Evolutionary conservation across 2,329 filamentous ascomycete genomes (phyloP).

Genomic region (Aureobasidium sp.): DNA sequence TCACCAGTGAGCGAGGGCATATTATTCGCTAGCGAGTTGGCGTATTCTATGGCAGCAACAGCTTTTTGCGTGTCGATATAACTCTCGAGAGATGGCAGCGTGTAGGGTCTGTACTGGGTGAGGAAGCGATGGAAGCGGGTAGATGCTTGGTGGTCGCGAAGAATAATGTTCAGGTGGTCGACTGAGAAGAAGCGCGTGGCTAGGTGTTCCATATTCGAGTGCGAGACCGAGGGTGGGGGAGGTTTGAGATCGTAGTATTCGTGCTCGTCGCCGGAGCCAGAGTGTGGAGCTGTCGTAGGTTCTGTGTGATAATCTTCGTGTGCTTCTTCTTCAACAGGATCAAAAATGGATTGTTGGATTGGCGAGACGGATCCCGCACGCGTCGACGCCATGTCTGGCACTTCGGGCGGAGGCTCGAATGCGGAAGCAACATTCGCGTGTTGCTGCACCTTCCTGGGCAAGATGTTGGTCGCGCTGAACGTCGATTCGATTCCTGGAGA

Average conservation of each 20-base stretch:
- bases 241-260: slow-evolving; percentile 32
- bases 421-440: background rate
- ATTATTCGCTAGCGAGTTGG: slow-evolving; percentile 33
- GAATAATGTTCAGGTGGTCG: slow-evolving; percentile 35
- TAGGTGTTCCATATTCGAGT: slow-evolving; percentile 28
- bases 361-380: background rate
- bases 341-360: slow-evolving; percentile 19
- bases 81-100: slow-evolving; percentile 26
- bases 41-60: slow-evolving; percentile 35
- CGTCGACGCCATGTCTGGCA: slow-evolving; percentile 11
- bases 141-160: slow-evolving; percentile 29
- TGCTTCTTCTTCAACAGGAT: slow-evolving; percentile 8
- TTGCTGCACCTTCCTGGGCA: background rate
- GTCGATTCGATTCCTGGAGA: slow-evolving; percentile 2
- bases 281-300: slow-evolving; percentile 19
- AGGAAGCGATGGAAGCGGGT: slow-evolving; percentile 32
- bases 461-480: slow-evolving; percentile 13
- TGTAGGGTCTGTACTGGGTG: slow-evolving; percentile 29
- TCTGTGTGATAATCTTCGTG: slow-evolving; percentile 13
- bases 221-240: slow-evolving; percentile 26
- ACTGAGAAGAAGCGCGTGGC: slow-evolving; percentile 32
- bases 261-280: slow-evolving; percentile 18
- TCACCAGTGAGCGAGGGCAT: slow-evolving; percentile 21
- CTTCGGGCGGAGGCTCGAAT: slow-evolving; percentile 7
- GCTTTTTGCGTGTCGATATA: slow-evolving; percentile 36